phyloP scores from a whole-genome alignment of 2,329 filamentous ascomycete genomes.

The Phyllosticta citriasiana region DNA sequence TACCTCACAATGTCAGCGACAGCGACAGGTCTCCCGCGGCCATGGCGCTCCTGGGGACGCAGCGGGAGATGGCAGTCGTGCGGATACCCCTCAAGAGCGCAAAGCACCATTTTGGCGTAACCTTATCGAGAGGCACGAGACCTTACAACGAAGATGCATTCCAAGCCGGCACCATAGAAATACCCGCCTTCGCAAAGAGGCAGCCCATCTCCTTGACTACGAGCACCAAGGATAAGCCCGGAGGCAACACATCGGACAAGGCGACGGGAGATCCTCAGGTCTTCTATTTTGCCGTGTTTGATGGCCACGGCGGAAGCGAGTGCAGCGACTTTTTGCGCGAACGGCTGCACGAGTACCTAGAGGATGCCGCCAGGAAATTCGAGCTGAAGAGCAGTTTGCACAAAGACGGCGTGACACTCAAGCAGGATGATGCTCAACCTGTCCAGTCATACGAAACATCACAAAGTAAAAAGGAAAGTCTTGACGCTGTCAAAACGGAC shows the following conservation, averaged over 20 bases:
- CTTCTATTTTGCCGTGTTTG: slow-evolving; percentile 95
- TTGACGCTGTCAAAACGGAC: slow-evolving; percentile 41
- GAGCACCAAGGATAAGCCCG: slow-evolving; percentile 17
- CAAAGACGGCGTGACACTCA: slow-evolving; percentile 19
- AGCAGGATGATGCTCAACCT: neutral
- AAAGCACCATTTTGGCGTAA: slow-evolving; percentile 89
- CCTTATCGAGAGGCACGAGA: slow-evolving; percentile 68
- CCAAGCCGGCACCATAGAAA: slow-evolving; percentile 85
- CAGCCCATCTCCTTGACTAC: slow-evolving; percentile 55
- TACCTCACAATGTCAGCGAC: slow-evolving; percentile 53
- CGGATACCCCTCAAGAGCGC: slow-evolving; percentile 87
- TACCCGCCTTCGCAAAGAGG: slow-evolving; percentile 85
- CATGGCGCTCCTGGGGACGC: slow-evolving; percentile 21
- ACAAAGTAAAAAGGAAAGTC: slow-evolving; percentile 22
- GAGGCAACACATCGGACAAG: slow-evolving; percentile 56
- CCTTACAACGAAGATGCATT: slow-evolving; percentile 89
- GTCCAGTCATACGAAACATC: neutral
- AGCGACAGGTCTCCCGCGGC: slow-evolving; percentile 26
- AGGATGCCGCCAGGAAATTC: slow-evolving; percentile 67
- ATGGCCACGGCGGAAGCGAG: slow-evolving; percentile 84
- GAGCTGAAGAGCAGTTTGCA: slow-evolving; percentile 67
- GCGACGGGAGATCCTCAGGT: slow-evolving; percentile 85
- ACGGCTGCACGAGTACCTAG: slow-evolving; percentile 78
- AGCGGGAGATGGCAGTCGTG: slow-evolving; percentile 77
- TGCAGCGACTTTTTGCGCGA: slow-evolving; percentile 82